phyloP scores from a whole-genome alignment of 2,329 filamentous ascomycete species.

The Orbilia brochopaga region DNA sequence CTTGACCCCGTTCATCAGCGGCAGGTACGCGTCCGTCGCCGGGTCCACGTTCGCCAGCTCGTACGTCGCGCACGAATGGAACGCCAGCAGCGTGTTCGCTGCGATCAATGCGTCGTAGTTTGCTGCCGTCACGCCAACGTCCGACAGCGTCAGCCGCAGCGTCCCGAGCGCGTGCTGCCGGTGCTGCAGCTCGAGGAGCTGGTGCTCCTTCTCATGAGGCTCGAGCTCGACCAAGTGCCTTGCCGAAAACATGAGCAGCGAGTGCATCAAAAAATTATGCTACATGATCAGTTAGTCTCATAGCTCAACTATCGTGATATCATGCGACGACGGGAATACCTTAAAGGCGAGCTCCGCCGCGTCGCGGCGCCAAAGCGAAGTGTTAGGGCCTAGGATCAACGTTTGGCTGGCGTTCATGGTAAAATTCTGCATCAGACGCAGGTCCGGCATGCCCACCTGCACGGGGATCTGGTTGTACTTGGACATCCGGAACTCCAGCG shows the following conservation, averaged over 20 bases:
- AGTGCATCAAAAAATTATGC: slow-evolving; percentile 47
- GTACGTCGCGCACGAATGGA: slow-evolving; percentile 39
- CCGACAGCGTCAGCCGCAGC: slow-evolving; percentile 36
- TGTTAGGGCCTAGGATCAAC: slow-evolving; percentile 44
- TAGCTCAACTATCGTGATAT: slow-evolving; percentile 1
- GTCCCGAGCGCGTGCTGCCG: slow-evolving; percentile 46
- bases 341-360: slow-evolving; percentile 48
- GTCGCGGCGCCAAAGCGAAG: slow-evolving; percentile 39
- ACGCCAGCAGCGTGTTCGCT: slow-evolving; percentile 40
- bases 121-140: slow-evolving; percentile 44
- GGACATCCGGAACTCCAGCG: slow-evolving; percentile 47
- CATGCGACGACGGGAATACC: slow-evolving; percentile 7
- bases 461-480: slow-evolving; percentile 49
- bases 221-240: slow-evolving; percentile 38
- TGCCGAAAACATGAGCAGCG: slow-evolving; percentile 48
- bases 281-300: slow-evolving; percentile 9
- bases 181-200: slow-evolving; percentile 39
- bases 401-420: slow-evolving; percentile 46
- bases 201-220: slow-evolving; percentile 39
- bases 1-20: slow-evolving; percentile 47
- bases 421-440: slow-evolving; percentile 49
- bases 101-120: slow-evolving; percentile 47
- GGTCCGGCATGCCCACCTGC: slow-evolving; percentile 47
- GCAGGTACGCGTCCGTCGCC: slow-evolving; percentile 34
- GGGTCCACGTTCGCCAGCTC: slow-evolving; percentile 34